Evolutionary conservation across 768 basidiomycete species (phyloP), one percentile per base, ranked within the genome.

Genomic region (Calocybe indica): DNA sequence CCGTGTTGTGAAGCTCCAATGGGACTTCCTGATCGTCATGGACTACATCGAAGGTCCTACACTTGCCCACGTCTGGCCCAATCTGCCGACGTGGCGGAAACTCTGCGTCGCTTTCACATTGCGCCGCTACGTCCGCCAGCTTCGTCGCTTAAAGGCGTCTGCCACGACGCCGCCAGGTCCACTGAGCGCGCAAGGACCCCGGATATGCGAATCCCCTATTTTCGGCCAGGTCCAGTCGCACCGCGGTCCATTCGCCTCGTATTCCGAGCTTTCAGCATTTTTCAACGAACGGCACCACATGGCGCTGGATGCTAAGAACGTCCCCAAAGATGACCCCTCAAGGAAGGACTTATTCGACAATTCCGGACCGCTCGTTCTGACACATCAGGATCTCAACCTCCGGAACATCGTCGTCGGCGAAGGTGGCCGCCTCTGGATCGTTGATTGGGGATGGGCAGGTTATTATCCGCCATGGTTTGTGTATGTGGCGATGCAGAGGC

Each of bases 311-410:
- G 7, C 13, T 31, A 5, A 43, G 5, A 33, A 43, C 31, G 22
- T 40, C 36, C 47, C 49, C 7, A 8, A 44, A n/a, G 47, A 53
- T 42, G 37, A 50, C 22, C 52, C 50, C 11, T 29, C 30, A 6
- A 41, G 47, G 31, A 43, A 35, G 2, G 45, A 43, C 9, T n/a
- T 15, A 8, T 57, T 57, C 35, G 58, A 53, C 36, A 44, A 58
- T 43, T 56, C 55, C 3, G 35, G 29, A 37, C 62, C 58, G 43
- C 53, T 58, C 2, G 60, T 62, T 37, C 46, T 61, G 30, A 55
- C 53, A 1, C 52, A 61, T 41, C 52, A 55, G 34, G 53, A 57
- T 45, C 37, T 62, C 29, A 55, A 43, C 42, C 50, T 47, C 7
- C 50, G 49, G 5, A 56, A 58, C 31, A 53, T 61, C 13, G 52